These are phyloP conservation scores for Carallia pectinifolia DNA, from an alignment of 345 rosid species.

Conservation along the genomic window DNA sequence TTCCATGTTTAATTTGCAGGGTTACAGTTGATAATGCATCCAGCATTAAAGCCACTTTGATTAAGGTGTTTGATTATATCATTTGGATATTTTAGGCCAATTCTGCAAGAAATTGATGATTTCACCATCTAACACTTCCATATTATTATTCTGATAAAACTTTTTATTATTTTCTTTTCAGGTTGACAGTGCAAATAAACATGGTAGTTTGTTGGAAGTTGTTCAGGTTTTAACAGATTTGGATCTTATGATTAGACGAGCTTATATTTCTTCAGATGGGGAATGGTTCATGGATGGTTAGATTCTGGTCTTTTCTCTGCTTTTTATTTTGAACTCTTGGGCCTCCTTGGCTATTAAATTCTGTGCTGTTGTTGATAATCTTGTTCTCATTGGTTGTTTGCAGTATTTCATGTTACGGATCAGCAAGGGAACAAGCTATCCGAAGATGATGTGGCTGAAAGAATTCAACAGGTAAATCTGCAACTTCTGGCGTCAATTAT, in stretches of 20 bases:
- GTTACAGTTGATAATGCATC: constrained; percentile 64
- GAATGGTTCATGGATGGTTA: constrained; percentile 92
- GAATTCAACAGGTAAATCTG: constrained; percentile 67
- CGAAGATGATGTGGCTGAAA: constrained; percentile 55
- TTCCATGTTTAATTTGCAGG: constrained; percentile 42
- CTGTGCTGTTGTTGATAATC: constrained; percentile 10
- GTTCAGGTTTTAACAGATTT: constrained; percentile 81
- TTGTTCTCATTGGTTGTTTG: constrained; percentile 15
- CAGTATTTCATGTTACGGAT: constrained; percentile 81
- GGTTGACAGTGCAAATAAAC: constrained; percentile 79
- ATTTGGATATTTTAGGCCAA: neutral
- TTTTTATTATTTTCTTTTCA: constrained; percentile 15
- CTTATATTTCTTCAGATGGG: constrained; percentile 83
- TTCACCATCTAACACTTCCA: neutral
- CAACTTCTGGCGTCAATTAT: constrained; percentile 10
- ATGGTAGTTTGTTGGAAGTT: constrained; percentile 74
- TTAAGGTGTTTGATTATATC: constrained; percentile 47
- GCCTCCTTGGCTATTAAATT: neutral
- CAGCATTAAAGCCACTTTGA: constrained; percentile 56
- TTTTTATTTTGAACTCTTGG: neutral
- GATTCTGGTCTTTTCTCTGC: constrained; percentile 12
- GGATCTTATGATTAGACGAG: constrained; percentile 64
- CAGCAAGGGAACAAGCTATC: constrained; percentile 60
- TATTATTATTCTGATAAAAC: neutral
- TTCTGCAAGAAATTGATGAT: constrained; percentile 8